These are phyloP conservation scores for Phytophthora europaea DNA, from an alignment of 352 stramenopile species.

Conservation along the genomic window DNA sequence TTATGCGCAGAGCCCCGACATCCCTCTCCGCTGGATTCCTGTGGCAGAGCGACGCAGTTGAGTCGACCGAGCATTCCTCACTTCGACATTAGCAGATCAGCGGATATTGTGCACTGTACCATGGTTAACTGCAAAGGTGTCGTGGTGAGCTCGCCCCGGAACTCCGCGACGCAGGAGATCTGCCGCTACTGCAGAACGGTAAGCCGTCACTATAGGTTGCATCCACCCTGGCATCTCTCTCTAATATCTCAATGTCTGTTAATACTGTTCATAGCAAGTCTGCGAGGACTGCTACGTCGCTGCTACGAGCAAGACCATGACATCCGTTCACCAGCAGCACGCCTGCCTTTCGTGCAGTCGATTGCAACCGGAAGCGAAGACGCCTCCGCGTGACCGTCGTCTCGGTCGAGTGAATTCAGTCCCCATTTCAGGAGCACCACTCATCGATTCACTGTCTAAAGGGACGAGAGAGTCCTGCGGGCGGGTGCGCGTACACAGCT, in stretches of 20 bases:
- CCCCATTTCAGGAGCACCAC: constrained; percentile 18
- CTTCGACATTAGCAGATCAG: constrained; percentile 1
- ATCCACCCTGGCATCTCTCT: neutral
- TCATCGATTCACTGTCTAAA: constrained; percentile 22
- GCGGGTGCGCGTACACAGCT: neutral
- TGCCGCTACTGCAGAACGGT: constrained; percentile 42
- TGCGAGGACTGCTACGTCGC: constrained; percentile 34
- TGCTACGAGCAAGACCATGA: constrained; percentile 17
- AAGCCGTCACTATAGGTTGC: neutral
- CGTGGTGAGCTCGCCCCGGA: neutral
- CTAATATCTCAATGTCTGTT: constrained; percentile 15
- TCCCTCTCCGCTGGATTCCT: constrained; percentile 27
- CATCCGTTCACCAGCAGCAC: constrained; percentile 23
- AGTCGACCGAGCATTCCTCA: neutral
- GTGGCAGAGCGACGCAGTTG: constrained; percentile 2
- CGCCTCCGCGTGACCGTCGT: constrained; percentile 10
- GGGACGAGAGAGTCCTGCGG: constrained; percentile 18
- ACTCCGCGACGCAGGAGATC: constrained; percentile 26
- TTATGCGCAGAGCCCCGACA: constrained; percentile 16
- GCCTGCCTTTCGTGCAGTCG: constrained; percentile 32
- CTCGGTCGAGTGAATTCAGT: constrained; percentile 22
- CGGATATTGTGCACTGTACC: neutral
- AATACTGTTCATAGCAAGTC: constrained; percentile 22
- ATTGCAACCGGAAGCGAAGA: constrained; percentile 21
- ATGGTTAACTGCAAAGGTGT: constrained; percentile 43